A percentile compares a stretch with the other conserved stretches of the same genome.
Conservation (phyloP, 805 yeast genomes). For the Candida orba region DNA sequence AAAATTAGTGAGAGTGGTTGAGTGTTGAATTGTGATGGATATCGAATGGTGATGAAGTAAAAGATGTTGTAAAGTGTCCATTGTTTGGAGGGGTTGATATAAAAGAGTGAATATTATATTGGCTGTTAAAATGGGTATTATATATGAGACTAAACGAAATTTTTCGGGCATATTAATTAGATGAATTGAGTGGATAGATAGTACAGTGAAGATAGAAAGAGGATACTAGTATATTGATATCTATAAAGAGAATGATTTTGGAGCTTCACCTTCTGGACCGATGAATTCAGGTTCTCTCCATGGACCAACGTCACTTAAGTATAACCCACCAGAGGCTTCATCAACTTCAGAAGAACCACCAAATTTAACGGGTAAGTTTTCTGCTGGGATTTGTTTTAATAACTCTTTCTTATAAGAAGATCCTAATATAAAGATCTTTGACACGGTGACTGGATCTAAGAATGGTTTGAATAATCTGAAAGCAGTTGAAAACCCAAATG, state of each 20-base stretch:
- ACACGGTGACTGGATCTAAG: constrained; percentile 94
- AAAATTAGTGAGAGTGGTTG: too few species aligned
- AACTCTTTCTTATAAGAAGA: constrained; percentile 72
- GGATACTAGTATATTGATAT: not conserved
- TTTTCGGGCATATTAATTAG: too few species aligned
- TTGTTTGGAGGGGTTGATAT: too few species aligned
- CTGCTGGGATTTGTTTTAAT: constrained; percentile 86
- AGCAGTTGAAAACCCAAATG: constrained; percentile 94
- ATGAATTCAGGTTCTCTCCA: constrained; percentile 88
- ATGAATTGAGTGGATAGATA: too few species aligned
- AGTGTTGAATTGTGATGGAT: too few species aligned
- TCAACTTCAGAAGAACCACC: constrained; percentile 74
- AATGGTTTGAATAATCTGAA: constrained; percentile 88
- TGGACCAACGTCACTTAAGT: constrained; percentile 88
- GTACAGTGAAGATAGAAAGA: too few species aligned
- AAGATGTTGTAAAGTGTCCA: too few species aligned
- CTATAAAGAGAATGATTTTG: constrained; percentile 37
- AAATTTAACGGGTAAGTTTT: constrained; percentile 83
- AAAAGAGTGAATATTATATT: too few species aligned
- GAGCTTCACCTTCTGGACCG: constrained; percentile 96
- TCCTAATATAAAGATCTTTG: constrained; percentile 86
- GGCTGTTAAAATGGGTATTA: too few species aligned
- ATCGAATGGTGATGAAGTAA: too few species aligned
- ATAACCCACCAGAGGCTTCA: constrained; percentile 72
- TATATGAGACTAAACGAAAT: too few species aligned